phyloP scores from a whole-genome alignment of 768 basidiomycete genomes.

The Termitomyces sp. region DNA sequence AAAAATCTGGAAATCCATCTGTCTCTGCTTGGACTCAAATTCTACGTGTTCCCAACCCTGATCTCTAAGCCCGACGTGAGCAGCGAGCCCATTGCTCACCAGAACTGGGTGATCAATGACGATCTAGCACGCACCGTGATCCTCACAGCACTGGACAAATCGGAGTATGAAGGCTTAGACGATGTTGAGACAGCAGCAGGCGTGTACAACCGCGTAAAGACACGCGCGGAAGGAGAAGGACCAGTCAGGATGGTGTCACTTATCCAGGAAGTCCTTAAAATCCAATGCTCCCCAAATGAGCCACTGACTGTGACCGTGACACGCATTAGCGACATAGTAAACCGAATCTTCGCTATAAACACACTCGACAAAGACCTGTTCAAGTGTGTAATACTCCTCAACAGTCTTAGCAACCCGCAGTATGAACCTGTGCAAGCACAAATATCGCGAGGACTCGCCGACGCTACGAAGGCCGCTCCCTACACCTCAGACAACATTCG shows the following conservation, averaged over 20 bases:
- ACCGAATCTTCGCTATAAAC: not conserved
- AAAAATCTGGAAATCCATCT: not conserved
- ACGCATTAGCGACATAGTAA: not conserved
- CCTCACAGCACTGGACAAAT: not conserved
- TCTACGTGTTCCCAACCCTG: not conserved
- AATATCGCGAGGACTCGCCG: not conserved
- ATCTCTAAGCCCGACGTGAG: not conserved
- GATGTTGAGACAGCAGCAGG: not conserved
- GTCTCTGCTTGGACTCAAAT: not conserved
- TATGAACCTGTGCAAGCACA: not conserved
- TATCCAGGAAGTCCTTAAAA: not conserved
- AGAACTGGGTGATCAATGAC: not conserved
- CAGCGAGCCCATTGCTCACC: not conserved
- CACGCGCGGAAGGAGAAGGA: not conserved
- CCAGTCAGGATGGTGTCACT: not conserved
- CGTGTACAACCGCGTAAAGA: not conserved
- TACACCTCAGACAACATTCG: not conserved
- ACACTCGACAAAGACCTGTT: not conserved
- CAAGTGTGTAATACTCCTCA: not conserved
- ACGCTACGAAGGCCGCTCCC: not conserved
- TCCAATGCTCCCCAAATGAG: not conserved
- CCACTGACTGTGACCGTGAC: not conserved
- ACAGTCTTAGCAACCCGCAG: not conserved
- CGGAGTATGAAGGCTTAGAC: not conserved
- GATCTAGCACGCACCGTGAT: not conserved